These are phyloP conservation scores for Suillus subluteus DNA, from an alignment of 768 basidiomycete genomes.

Conservation along the genomic window DNA sequence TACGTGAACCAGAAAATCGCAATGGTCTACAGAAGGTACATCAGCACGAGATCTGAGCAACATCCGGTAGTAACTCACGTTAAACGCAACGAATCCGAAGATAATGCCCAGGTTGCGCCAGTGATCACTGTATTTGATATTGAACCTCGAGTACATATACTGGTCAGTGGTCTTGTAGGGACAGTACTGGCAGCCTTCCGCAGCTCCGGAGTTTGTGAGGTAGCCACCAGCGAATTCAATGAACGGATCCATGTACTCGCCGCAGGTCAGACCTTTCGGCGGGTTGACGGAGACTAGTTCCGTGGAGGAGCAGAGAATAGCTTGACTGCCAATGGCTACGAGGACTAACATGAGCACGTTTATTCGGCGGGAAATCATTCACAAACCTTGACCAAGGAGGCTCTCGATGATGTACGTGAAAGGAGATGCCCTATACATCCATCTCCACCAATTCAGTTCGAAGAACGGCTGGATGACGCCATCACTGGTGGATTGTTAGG, in stretches of 20 bases:
- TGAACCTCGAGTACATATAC: conserved; percentile 49
- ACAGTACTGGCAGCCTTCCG: conserved; percentile 55
- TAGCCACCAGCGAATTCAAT: conserved; percentile 49
- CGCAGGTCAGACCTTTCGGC: conserved; percentile 50
- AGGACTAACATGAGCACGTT: neutral
- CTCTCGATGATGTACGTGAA: conserved; percentile 61
- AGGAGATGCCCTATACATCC: conserved; percentile 66
- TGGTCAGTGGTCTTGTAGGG: conserved; percentile 58
- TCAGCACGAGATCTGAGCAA: neutral
- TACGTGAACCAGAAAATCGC: conserved; percentile 28
- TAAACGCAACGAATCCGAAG: conserved; percentile 45
- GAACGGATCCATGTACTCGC: conserved; percentile 46
- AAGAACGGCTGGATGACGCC: conserved; percentile 70
- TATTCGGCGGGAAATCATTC: too few species aligned
- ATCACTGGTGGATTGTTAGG: conserved; percentile 30
- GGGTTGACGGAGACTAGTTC: conserved; percentile 64
- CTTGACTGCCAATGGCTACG: conserved; percentile 52
- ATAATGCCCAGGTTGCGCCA: conserved; percentile 55
- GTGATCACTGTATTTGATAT: conserved; percentile 56
- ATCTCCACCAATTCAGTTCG: conserved; percentile 70
- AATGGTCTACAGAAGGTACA: conserved; percentile 17
- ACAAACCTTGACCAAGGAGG: conserved; percentile 49
- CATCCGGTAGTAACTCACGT: conserved; percentile 37
- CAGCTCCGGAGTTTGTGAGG: conserved; percentile 42
- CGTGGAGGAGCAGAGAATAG: conserved; percentile 54